Conservation (phyloP, 2,329 filamentous ascomycete species). For the Didymella sp. region DNA sequence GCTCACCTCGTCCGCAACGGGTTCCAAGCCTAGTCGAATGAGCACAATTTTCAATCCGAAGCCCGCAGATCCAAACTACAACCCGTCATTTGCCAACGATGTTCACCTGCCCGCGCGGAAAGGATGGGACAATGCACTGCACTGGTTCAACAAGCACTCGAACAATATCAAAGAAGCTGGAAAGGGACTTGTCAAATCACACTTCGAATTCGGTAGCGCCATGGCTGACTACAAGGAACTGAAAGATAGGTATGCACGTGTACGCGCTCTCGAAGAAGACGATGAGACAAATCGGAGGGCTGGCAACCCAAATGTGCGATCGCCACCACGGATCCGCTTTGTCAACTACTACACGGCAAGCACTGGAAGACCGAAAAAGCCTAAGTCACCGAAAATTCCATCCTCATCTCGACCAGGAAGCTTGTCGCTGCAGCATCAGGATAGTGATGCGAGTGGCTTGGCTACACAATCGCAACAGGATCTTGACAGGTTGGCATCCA, state of each 20-base stretch:
- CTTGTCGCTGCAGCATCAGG: constrained; percentile 2
- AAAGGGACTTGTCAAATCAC: constrained; percentile 75
- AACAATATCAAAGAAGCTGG: constrained; percentile 74
- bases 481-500: neutral
- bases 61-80: constrained; percentile 68
- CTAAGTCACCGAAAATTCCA: constrained; percentile 34
- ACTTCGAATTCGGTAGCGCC: constrained; percentile 82
- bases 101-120: constrained; percentile 71
- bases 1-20: constrained; percentile 21
- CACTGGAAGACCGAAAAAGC: constrained; percentile 67
- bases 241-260: constrained; percentile 70
- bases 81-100: constrained; percentile 79
- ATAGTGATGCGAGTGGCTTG: constrained; percentile 17
- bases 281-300: constrained; percentile 54
- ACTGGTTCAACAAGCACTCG: constrained; percentile 83
- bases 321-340: constrained; percentile 70
- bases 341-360: constrained; percentile 92
- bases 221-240: constrained; percentile 78
- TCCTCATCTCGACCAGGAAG: constrained; percentile 19
- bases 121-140: constrained; percentile 70
- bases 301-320: constrained; percentile 37
- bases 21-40: constrained; percentile 39
- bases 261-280: constrained; percentile 76
- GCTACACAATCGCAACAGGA: constrained; percentile 24
- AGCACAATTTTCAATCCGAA: constrained; percentile 50